Base-by-base conservation (phyloP, 2,329 filamentous ascomycete species). In the Trichophyton mentagrophytes region DNA sequence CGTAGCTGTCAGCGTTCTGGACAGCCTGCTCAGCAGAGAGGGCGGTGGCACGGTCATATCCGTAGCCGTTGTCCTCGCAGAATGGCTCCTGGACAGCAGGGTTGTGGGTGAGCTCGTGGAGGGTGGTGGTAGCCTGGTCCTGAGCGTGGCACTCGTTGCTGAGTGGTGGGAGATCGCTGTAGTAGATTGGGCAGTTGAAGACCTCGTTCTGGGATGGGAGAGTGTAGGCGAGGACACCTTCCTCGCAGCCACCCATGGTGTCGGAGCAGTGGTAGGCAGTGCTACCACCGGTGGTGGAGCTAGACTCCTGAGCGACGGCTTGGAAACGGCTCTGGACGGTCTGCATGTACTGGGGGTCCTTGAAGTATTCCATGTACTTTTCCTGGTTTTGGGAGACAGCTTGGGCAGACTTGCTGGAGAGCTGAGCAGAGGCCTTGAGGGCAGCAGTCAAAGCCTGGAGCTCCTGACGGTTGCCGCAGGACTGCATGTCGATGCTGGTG, bases 51-150 rank as follows among this genome's bases (percentile, higher is more conserved):
- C 78, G 77, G 7, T 76, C 70, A 66, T 85, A 87, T 22, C 82
- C 83, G 65, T 83, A 83, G 27, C 76, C 80, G 59, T 80, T 74
- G 68, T 88, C 85, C 1, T 78, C 70, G 1, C 85, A 86, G 6
- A 83, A 82, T 61, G 81, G 82, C 64, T 66, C 70, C 64, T 73
- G 78, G 8, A 80, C 76, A 72, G 73, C 77, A 68, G 79, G 72
- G 20, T 79, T 77, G 68, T 88, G 85, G 8, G 85, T 86, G 64
- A 79, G 76, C 76, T 88, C 85, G 68, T 88, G 85, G 11, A 88
- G 71, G 38, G 79, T 79, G 15, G 85, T 87, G 13, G 80, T 85
- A 1, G 81, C 82, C 73, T 85, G 82, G 67, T 87, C 85, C 72
- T 87, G 85, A 2, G 67, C 78, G 68, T 87, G 83, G 74, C 85